These are phyloP conservation scores for Coemansia brasiliensis DNA, from an alignment of 192 early-diverging fungal genomes.

Conservation along the genomic window DNA sequence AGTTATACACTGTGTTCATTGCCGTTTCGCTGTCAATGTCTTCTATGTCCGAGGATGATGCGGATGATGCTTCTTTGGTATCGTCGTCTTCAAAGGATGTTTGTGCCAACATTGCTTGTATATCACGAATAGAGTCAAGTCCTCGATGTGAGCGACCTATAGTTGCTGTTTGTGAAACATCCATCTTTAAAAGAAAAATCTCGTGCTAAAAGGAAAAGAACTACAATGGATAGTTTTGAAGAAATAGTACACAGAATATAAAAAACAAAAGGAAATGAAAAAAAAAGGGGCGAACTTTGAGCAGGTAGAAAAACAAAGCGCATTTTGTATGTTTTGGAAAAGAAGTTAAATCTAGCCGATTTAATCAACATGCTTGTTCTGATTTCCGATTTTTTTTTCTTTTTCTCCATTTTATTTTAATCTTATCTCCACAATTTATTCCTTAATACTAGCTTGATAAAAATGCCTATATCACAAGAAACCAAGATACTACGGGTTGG, in stretches of 20 bases:
- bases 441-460: neutral
- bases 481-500: conserved; percentile 58
- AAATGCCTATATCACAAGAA: neutral
- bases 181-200: conserved; percentile 24
- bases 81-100: neutral
- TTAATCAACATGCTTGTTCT: too few relatives aligned
- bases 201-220: too few relatives aligned
- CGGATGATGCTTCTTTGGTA: neutral
- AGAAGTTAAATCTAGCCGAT: too few relatives aligned
- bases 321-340: too few relatives aligned
- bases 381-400: neutral
- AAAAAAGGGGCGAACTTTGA: too few relatives aligned
- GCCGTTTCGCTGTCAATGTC: conserved; percentile 51
- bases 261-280: conserved; percentile 2
- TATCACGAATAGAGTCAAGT: conserved; percentile 30
- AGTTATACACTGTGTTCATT: conserved; percentile 50
- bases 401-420: conserved; percentile 6
- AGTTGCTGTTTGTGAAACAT: conserved; percentile 40
- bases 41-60: conserved; percentile 28
- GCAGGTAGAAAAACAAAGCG: too few relatives aligned
- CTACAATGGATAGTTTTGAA: too few relatives aligned
- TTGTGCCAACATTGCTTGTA: conserved; percentile 27
- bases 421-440: conserved; percentile 3
- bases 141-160: conserved; percentile 48
- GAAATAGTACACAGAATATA: too few relatives aligned